Conservation (phyloP, 805 yeast genomes). For the Saccharomyces eubayanus region DNA sequence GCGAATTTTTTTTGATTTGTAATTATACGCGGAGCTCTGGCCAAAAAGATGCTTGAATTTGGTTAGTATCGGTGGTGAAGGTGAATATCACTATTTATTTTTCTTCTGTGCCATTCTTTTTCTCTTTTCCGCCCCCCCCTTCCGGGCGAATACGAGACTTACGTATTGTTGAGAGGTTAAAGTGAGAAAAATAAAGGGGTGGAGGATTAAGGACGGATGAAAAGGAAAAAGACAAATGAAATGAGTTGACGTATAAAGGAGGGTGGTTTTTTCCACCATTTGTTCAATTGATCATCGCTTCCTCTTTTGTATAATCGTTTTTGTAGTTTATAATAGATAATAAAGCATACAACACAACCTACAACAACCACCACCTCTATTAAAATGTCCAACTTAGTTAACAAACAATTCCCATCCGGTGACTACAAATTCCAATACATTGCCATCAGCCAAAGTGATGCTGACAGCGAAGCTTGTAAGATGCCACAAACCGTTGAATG, state of each 20-base stretch:
- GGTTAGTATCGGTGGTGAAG: not conserved
- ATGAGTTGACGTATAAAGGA: not conserved
- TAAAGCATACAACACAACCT: not conserved
- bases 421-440: constrained; percentile 29
- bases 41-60: not conserved
- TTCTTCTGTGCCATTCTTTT: not conserved
- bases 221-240: not conserved
- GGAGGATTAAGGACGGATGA: not conserved
- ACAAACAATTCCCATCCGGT: constrained; percentile 20
- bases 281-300: constrained; percentile 1
- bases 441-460: constrained; percentile 17
- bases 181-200: not conserved
- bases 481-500: constrained; percentile 23
- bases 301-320: not conserved
- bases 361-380: not conserved
- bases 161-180: not conserved
- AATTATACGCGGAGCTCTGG: not conserved
- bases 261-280: constrained; percentile 1
- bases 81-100: not conserved
- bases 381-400: constrained; percentile 16
- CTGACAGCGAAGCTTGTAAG: constrained; percentile 25
- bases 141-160: not conserved
- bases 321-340: not conserved
- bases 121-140: not conserved
- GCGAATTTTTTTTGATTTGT: not conserved